Percentiles rank a stretch among this genome's conserved stretches.
phyloP scores from a whole-genome alignment of 306 rosid genomes.

The Cucurbita ficifolia region DNA sequence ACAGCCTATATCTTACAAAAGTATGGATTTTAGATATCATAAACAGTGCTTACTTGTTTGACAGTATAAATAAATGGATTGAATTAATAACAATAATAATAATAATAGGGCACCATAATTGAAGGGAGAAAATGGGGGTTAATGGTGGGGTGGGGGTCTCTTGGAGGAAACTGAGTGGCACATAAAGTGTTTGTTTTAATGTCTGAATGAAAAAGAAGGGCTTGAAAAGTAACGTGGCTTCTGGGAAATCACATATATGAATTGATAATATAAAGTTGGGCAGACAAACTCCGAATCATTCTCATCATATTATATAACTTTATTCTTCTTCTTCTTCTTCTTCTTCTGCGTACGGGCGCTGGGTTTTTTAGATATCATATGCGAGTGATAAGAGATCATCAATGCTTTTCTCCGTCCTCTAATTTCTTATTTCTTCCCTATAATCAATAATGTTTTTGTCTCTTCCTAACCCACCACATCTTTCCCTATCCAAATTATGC shows the following conservation, averaged over 20 bases:
- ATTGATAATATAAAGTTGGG: too few relatives aligned
- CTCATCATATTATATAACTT: not conserved
- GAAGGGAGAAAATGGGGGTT: not conserved
- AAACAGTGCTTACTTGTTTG: not conserved
- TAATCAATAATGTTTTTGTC: not conserved
- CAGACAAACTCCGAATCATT: not conserved
- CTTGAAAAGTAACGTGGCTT: not conserved
- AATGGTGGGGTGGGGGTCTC: constrained; percentile 1
- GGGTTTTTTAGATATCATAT: not conserved
- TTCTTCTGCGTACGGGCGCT: not conserved
- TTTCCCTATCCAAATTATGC: not conserved
- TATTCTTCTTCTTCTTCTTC: not conserved
- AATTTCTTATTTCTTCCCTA: not conserved
- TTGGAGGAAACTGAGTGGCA: not conserved
- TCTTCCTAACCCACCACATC: not conserved
- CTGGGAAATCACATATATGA: not conserved
- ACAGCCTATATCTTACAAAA: not conserved
- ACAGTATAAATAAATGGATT: too few relatives aligned
- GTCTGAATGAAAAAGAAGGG: not conserved
- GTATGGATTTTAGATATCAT: not conserved
- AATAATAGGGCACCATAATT: not conserved
- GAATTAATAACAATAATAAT: not conserved
- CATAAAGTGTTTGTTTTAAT: not conserved
- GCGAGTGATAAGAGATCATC: not conserved
- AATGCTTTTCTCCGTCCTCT: not conserved